phyloP scores from a whole-genome alignment of 805 yeast species.

The Saccharomycopsis fibuligera region DNA sequence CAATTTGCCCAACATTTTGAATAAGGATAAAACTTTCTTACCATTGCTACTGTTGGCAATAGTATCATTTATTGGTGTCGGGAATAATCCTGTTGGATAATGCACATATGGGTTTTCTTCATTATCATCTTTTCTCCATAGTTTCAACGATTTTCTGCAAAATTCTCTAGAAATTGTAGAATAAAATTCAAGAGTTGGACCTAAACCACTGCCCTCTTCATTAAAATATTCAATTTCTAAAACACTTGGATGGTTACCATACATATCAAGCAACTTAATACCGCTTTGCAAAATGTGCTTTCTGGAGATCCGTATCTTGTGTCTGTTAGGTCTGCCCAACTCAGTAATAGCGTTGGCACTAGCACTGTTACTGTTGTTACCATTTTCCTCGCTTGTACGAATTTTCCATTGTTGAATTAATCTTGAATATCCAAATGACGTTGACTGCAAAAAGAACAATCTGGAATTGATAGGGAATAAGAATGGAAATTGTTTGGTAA shows the following conservation, averaged over 20 bases:
- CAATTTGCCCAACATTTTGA: slow-evolving; percentile 70
- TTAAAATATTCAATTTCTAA: slow-evolving; percentile 82
- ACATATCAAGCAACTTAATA: slow-evolving; percentile 63
- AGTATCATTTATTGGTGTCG: slow-evolving; percentile 46
- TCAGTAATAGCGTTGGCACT: slow-evolving; percentile 32
- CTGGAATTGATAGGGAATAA: slow-evolving; percentile 80
- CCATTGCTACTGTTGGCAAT: slow-evolving; percentile 27
- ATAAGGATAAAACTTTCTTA: slow-evolving; percentile 43
- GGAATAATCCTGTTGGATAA: slow-evolving; percentile 58
- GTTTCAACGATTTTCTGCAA: slow-evolving; percentile 42
- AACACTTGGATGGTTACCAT: slow-evolving; percentile 74
- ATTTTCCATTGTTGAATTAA: slow-evolving; percentile 72
- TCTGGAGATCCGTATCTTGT: slow-evolving; percentile 74
- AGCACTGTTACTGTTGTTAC: slow-evolving; percentile 28
- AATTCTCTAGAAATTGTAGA: slow-evolving; percentile 75
- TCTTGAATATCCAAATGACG: slow-evolving; percentile 87
- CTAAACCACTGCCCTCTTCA: slow-evolving; percentile 94
- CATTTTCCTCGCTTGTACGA: slow-evolving; percentile 35
- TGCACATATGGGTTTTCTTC: slow-evolving; percentile 33
- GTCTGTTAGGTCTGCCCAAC: slow-evolving; percentile 71
- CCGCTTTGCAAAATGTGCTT: slow-evolving; percentile 68
- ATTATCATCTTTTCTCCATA: slow-evolving; percentile 58
- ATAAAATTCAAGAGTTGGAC: slow-evolving; percentile 93
- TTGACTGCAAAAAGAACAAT: slow-evolving; percentile 69
- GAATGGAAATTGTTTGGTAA: slow-evolving; percentile 74